These are phyloP conservation scores for Heterobasidion irregulare DNA, from an alignment of 1,284 basidiomycete species.

Conservation along the genomic window DNA sequence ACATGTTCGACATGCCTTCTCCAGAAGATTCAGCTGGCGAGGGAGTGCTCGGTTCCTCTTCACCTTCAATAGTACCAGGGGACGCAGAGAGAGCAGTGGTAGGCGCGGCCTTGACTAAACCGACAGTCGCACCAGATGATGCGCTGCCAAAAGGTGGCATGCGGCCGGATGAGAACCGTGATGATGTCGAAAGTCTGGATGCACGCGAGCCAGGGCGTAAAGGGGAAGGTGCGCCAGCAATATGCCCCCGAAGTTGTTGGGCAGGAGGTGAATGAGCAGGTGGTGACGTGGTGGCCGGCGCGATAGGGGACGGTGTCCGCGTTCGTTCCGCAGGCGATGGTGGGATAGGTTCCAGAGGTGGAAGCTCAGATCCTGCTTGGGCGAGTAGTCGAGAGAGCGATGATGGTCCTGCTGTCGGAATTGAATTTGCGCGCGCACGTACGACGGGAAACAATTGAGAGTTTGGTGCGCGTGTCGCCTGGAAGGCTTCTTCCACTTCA, in stretches of 20 bases:
- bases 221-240: constrained; percentile 37
- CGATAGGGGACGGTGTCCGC: constrained; percentile 13
- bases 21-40: constrained; percentile 51
- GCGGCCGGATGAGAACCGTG: constrained; percentile 50
- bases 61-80: not conserved
- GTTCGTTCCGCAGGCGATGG: constrained; percentile 20
- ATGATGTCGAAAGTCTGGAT: constrained; percentile 52
- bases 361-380: constrained; percentile 39
- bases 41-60: constrained; percentile 26
- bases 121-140: constrained; percentile 12
- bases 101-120: constrained; percentile 48
- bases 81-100: constrained; percentile 55
- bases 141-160: constrained; percentile 46
- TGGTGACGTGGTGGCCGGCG: constrained; percentile 10
- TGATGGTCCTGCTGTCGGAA: constrained; percentile 60
- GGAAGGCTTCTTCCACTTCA: constrained; percentile 62
- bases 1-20: constrained; percentile 40
- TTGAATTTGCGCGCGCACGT: constrained; percentile 57
- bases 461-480: constrained; percentile 48
- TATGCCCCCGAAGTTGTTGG: constrained; percentile 5
- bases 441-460: constrained; percentile 52
- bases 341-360: constrained; percentile 25
- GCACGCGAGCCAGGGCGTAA: constrained; percentile 60
- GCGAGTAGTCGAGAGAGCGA: constrained; percentile 69
- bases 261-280: constrained; percentile 7